These are phyloP conservation scores for Aegilops bicornis DNA, from an alignment of 176 grass and related monocot species.

Conservation along the genomic window DNA sequence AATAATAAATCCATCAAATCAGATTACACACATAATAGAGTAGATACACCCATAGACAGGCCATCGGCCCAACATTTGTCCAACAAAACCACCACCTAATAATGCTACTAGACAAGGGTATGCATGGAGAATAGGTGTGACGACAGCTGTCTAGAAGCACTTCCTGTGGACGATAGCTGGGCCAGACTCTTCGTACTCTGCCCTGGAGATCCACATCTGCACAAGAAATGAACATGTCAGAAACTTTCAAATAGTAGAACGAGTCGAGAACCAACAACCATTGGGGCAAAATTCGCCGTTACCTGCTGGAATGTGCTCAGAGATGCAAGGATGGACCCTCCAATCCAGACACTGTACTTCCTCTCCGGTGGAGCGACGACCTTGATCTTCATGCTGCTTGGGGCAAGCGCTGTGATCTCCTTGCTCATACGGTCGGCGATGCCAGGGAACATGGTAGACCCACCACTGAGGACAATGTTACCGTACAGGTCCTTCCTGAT, in stretches of 20 bases:
- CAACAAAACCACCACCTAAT: slow-evolving; percentile 24
- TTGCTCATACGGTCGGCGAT: slow-evolving; percentile 88
- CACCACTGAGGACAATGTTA: slow-evolving; percentile 91
- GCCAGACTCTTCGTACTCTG: slow-evolving; percentile 77
- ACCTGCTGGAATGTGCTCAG: slow-evolving; percentile 94
- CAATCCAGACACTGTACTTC: slow-evolving; percentile 94
- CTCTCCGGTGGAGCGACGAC: slow-evolving; percentile 79
- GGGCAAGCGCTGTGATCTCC: slow-evolving; percentile 78
- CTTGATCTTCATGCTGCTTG: slow-evolving; percentile 93
- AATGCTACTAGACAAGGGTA: slow-evolving; percentile 29
- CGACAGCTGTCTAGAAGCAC: slow-evolving; percentile 56
- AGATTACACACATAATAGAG: slow-evolving; percentile 55
- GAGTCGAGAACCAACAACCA: neutral
- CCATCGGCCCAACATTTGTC: slow-evolving; percentile 39
- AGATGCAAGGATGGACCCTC: slow-evolving; percentile 86
- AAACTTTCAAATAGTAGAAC: neutral
- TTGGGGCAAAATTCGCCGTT: neutral
- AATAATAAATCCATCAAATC: slow-evolving; percentile 44
- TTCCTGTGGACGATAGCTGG: slow-evolving; percentile 88
- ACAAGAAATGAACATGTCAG: slow-evolving; percentile 6
- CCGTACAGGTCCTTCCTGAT: slow-evolving; percentile 88
- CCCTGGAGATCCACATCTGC: slow-evolving; percentile 90
- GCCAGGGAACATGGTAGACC: slow-evolving; percentile 86
- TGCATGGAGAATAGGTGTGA: slow-evolving; percentile 10
- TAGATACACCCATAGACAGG: slow-evolving; percentile 43